Conservation (phyloP, 1,139 yeast species). For the Barnettozyma hawaiiensis region DNA sequence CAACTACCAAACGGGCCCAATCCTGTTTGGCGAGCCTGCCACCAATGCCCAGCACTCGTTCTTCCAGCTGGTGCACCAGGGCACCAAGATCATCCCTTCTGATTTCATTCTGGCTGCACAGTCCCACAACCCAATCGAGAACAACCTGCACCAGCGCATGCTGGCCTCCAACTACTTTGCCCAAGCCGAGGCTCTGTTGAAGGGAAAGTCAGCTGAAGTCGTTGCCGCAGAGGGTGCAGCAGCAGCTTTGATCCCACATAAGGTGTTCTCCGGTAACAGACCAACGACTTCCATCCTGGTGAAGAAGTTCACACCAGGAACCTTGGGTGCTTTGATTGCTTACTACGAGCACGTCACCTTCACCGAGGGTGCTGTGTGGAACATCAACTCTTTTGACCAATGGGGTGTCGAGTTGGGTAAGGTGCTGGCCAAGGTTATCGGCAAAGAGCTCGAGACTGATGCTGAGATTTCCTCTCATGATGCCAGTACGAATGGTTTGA, state of each 20-base stretch:
- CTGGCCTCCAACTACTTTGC: conserved; percentile 98
- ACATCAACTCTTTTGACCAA: conserved; percentile 98
- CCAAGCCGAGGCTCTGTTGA: conserved; percentile 96
- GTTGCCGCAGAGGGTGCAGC: conserved; percentile 89
- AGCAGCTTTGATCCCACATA: conserved; percentile 86
- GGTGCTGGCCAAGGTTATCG: conserved; percentile 93
- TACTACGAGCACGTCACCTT: conserved; percentile 96
- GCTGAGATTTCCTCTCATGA: conserved; percentile 66
- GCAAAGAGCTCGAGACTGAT: conserved; percentile 70
- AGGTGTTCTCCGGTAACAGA: conserved; percentile 95
- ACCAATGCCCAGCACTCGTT: conserved; percentile 98
- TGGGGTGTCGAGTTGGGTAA: conserved; percentile 99
- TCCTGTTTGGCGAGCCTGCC: conserved; percentile 96
- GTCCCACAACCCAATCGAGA: conserved; percentile 95
- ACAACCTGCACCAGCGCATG: conserved; percentile 94
- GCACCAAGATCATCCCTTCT: conserved; percentile 94
- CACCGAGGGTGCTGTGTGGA: conserved; percentile 98
- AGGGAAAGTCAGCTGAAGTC: conserved; percentile 82
- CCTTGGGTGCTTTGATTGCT: conserved; percentile 92
- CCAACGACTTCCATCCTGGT: conserved; percentile 97
- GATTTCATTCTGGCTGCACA: conserved; percentile 96
- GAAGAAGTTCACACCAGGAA: conserved; percentile 92
- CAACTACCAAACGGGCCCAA: conserved; percentile 92
- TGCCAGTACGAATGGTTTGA: conserved; percentile 83
- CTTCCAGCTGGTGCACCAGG: conserved; percentile 99